These are phyloP conservation scores for Urtica urens DNA, from an alignment of 306 rosid species.

Conservation along the genomic window DNA sequence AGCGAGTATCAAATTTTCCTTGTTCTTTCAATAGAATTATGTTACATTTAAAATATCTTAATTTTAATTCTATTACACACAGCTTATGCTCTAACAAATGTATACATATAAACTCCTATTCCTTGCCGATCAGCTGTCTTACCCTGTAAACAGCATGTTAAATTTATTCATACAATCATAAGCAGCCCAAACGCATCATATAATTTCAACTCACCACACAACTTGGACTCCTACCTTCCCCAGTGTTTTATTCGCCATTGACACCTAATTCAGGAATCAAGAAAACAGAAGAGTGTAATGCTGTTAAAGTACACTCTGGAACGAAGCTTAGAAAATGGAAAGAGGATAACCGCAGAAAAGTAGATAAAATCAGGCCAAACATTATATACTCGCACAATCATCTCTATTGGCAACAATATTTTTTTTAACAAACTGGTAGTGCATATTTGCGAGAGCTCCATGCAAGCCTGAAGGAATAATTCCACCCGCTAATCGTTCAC, in stretches of 20 bases:
- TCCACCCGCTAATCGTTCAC: too few species aligned
- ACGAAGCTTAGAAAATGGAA: neutral
- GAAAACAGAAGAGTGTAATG: neutral
- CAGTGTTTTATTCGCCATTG: constrained; percentile 73
- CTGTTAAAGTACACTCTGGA: neutral
- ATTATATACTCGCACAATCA: neutral
- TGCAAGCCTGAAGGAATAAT: too few species aligned
- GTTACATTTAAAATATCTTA: too few species aligned
- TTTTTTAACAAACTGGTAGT: too few species aligned
- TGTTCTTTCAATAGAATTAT: too few species aligned
- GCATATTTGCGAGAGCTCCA: too few species aligned
- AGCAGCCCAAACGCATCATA: neutral
- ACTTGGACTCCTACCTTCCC: constrained; percentile 69
- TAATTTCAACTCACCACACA: constrained; percentile 39
- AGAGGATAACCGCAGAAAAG: neutral
- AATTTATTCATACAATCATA: neutral
- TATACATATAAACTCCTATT: too few species aligned
- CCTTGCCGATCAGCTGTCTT: too few species aligned
- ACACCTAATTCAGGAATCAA: constrained; percentile 36
- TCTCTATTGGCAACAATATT: neutral
- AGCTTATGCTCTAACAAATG: too few species aligned
- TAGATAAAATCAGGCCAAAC: neutral
- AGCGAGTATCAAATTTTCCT: too few species aligned
- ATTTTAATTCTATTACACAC: too few species aligned
- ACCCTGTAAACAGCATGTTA: too few species aligned